These are phyloP conservation scores for Chaetomiaceae sp. DNA, from an alignment of 2,329 filamentous ascomycete genomes.

Conservation along the genomic window DNA sequence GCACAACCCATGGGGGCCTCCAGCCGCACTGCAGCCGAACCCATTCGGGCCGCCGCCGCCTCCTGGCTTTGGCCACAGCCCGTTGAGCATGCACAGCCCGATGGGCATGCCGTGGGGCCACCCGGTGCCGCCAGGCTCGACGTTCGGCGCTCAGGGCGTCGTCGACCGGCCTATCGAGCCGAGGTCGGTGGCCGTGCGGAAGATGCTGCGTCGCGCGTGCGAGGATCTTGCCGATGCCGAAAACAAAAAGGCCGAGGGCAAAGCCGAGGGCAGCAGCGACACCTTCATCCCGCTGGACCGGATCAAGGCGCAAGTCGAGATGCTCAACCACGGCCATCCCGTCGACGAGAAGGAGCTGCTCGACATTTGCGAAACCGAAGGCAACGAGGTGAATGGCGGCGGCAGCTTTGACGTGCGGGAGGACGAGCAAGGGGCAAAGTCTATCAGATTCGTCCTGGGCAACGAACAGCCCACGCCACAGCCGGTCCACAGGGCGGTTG, in stretches of 20 bases:
- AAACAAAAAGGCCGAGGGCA: conserved; percentile 28
- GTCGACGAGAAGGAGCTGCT: conserved; percentile 65
- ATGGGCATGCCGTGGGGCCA: conserved; percentile 23
- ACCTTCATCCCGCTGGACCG: conserved; percentile 66
- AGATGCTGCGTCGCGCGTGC: conserved; percentile 74
- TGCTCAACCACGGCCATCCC: conserved; percentile 45
- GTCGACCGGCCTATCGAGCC: conserved; percentile 51
- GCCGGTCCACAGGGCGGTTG: conserved; percentile 40
- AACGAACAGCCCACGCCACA: conserved; percentile 41
- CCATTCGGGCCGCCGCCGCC: conserved; percentile 38
- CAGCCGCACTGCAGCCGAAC: conserved; percentile 21
- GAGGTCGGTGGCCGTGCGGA: conserved; percentile 64
- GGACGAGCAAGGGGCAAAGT: conserved; percentile 40
- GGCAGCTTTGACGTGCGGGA: conserved; percentile 73
- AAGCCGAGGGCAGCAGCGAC: conserved; percentile 39
- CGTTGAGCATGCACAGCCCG: conserved; percentile 26
- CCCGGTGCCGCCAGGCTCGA: conserved; percentile 8
- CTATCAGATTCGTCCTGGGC: conserved; percentile 53
- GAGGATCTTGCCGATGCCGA: conserved; percentile 47
- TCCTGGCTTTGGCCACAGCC: conserved; percentile 41
- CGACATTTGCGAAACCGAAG: conserved; percentile 85
- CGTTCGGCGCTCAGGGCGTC: conserved; percentile 29
- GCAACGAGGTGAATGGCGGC: conserved; percentile 79
- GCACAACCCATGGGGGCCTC: conserved; percentile 26
- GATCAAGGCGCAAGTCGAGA: conserved; percentile 62